Evolutionary conservation across 805 yeast species (phyloP).

Genomic region (Lachancea quebecensis): DNA sequence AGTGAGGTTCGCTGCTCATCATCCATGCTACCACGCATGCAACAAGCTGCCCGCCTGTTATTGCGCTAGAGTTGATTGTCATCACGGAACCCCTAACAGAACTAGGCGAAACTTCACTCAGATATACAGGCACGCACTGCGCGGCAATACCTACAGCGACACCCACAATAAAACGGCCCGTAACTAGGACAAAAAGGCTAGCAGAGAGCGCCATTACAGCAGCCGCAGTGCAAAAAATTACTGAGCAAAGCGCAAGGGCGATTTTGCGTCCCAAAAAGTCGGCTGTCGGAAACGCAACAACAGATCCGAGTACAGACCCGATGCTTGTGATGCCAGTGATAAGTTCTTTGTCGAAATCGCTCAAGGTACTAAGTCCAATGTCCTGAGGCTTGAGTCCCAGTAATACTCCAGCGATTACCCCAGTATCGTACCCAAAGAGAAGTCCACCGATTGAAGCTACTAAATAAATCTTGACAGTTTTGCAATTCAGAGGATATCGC

Average conservation of each 20-base stretch:
- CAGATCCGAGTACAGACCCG: conserved; percentile 49
- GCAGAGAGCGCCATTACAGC: conserved; percentile 40
- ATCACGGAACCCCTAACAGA: conserved; percentile 34
- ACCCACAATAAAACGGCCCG: conserved; percentile 63
- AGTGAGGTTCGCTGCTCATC: conserved; percentile 11
- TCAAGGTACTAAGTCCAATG: conserved; percentile 31
- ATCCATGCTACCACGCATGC: conserved; percentile 37
- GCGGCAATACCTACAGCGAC: conserved; percentile 68
- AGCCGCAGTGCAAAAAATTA: conserved; percentile 42
- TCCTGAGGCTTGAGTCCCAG: conserved; percentile 38
- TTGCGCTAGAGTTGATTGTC: conserved; percentile 36
- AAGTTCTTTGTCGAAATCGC: conserved; percentile 33
- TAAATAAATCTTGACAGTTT: conserved; percentile 15
- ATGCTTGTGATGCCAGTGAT: conserved; percentile 43
- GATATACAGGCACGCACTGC: conserved; percentile 55
- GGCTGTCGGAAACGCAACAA: conserved; percentile 44
- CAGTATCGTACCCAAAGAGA: conserved; percentile 60
- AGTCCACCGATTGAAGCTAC: conserved; percentile 51
- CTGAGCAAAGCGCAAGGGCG: conserved; percentile 37
- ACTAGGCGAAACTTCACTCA: conserved; percentile 46
- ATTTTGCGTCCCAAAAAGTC: conserved; percentile 41
- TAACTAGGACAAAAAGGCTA: conserved; percentile 36
- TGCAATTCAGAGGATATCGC: conserved; percentile 20
- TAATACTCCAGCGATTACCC: conserved; percentile 55
- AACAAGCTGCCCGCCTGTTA: conserved; percentile 46